Conservation (phyloP, 345 rosid species). For the Citrus medica region DNA sequence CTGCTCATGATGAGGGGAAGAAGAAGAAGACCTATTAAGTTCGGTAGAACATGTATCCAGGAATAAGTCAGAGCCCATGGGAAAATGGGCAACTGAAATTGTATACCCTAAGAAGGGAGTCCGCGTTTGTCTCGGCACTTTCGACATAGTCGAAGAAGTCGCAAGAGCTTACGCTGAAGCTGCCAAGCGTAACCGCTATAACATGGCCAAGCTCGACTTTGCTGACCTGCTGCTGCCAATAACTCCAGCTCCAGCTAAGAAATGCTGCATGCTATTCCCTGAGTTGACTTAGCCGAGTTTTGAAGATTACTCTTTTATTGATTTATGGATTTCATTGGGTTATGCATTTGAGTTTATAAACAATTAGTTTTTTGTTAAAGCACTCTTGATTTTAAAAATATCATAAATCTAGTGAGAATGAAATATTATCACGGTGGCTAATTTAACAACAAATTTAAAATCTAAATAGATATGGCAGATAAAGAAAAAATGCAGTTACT, state of each 20-base stretch:
- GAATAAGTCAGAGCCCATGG: conserved; percentile 60
- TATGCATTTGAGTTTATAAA: no score
- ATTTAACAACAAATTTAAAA: no score
- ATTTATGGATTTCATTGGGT: no score
- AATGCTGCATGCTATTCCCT: conserved; percentile 23
- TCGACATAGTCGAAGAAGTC: conserved; percentile 77
- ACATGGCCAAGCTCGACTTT: conserved; percentile 92
- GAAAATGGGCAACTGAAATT: conserved; percentile 61
- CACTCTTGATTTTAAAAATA: no score
- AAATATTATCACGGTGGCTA: no score
- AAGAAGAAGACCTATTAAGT: conserved; percentile 25
- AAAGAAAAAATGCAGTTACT: no score
- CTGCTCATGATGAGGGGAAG: conserved; percentile 8
- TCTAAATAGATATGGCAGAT: no score
- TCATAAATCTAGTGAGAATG: no score
- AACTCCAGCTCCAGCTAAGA: conserved; percentile 30
- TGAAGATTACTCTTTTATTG: neutral
- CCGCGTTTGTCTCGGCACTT: conserved; percentile 91
- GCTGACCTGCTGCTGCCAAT: conserved; percentile 15
- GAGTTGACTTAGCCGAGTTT: conserved; percentile 31
- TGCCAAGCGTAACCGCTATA: conserved; percentile 82
- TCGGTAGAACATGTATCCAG: conserved; percentile 76
- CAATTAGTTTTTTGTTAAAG: no score
- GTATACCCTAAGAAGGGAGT: conserved; percentile 73
- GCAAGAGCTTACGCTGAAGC: conserved; percentile 56